Base-by-base conservation (phyloP, 352 stramenopile genomes). In the Globisporangium echinulatum region DNA sequence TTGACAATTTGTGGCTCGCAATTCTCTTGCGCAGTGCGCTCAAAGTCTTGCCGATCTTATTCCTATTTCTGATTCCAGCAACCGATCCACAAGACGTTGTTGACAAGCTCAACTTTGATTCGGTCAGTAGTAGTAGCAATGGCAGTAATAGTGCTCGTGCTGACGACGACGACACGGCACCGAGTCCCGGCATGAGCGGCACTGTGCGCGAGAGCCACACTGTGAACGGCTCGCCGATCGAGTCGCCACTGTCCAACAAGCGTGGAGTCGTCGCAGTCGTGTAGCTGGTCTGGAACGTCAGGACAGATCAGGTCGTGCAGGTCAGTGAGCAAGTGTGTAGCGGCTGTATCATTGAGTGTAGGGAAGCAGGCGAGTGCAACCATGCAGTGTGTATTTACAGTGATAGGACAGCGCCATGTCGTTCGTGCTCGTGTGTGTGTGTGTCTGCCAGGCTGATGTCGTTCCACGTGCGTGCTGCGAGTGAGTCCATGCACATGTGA, bases 11-110 rank as follows among this genome's bases (percentile, higher is more conserved):
- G 37, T 94, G 74, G 70, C 71, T 97, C 50, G 80, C 96, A 50
- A 96, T 96, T 61, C 61, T 97, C 19, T 61, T 98, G 50, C 97
- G 93, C 39, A 98, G 94, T 61, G 54, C 91, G 25, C 81, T 94
- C 14, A 98, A 96, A 51, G 71, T 98, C 44, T 80, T 94, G 67
- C 94, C 95, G 11, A 85, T 98, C 39, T 64, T 94, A 25, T 98
- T 96, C 55, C 69, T 96, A 6, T 90, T 88, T 63, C 64, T 94
- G 13, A 92, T 96, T 50, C 79, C 84, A 33, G 59, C 68, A 2
- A 79, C 72, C n/a, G 85, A 93, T 52, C 82, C 80, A 4, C 85
- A 94, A 52, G 76, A 85, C 49, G 78, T 93, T 39, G 80, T 90
- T 1, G 79, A 92, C 36, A 69, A 84, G 56, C 63, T 90, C 37